Percentiles rank a stretch among this genome's conserved stretches.
Conservation (phyloP, 768 basidiomycete genomes). For the Kwoniella europaea region DNA sequence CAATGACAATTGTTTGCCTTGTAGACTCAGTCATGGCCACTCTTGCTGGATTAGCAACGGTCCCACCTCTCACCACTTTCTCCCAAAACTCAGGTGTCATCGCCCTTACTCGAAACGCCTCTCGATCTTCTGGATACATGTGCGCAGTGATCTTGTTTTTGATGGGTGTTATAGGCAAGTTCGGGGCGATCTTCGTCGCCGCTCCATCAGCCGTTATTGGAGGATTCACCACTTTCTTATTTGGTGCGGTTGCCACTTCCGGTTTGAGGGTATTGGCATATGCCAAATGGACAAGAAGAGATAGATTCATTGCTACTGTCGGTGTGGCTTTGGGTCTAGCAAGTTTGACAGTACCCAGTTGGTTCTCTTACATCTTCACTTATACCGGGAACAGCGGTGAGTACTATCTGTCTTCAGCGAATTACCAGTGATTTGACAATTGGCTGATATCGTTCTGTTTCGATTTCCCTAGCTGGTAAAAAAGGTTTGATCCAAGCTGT, state of each 20-base stretch:
- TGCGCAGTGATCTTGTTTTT: constrained; percentile 36
- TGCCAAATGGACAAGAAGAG: constrained; percentile 36
- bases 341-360: constrained; percentile 30
- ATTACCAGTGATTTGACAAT: no score
- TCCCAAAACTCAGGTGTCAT: constrained; percentile 43
- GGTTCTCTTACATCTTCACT: constrained; percentile 41
- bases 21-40: constrained; percentile 32
- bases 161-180: constrained; percentile 36
- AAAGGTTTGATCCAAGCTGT: constrained; percentile 37
- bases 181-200: constrained; percentile 38
- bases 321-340: constrained; percentile 38
- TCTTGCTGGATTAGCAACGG: constrained; percentile 36
- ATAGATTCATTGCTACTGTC: constrained; percentile 38
- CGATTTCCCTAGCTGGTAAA: constrained; percentile 15
- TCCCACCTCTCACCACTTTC: constrained; percentile 40
- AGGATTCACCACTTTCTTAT: constrained; percentile 39
- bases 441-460: no score
- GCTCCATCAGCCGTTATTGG: constrained; percentile 28
- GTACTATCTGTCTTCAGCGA: background rate
- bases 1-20: background rate
- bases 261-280: constrained; percentile 37
- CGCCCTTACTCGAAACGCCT: constrained; percentile 37
- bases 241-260: constrained; percentile 38
- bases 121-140: constrained; percentile 30
- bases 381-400: constrained; percentile 34